Evolutionary conservation across 306 rosid species (phyloP).

Genomic region (Vicia faba): DNA sequence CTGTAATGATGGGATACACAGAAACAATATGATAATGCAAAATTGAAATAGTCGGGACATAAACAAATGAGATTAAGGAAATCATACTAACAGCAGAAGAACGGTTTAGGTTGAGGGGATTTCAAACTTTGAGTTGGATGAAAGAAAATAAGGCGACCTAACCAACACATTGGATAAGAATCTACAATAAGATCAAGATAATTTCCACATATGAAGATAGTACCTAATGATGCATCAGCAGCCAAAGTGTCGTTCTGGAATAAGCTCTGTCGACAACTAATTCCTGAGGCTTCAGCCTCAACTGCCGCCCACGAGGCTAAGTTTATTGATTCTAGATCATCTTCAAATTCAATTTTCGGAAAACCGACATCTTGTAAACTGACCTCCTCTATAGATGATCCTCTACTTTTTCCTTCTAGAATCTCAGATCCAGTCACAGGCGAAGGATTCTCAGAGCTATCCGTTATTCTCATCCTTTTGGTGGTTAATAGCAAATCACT

Average conservation of each 20-base stretch:
- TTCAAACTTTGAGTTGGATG: conserved; percentile 38
- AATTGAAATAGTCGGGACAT: background rate
- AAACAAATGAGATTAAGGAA: conserved; percentile 13
- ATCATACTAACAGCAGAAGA: conserved; percentile 41
- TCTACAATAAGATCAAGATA: conserved; percentile 32
- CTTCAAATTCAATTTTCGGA: conserved; percentile 5
- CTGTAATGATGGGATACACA: conserved; percentile 21
- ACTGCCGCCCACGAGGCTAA: conserved; percentile 19
- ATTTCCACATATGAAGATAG: conserved; percentile 5
- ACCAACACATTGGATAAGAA: conserved; percentile 34
- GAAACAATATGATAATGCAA: background rate
- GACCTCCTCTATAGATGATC: background rate
- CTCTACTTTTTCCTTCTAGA: conserved; percentile 20
- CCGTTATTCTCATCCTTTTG: conserved; percentile 34
- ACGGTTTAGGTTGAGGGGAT: conserved; percentile 8
- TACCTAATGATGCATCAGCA: conserved; percentile 24
- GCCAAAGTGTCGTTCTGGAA: conserved; percentile 23
- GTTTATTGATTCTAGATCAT: conserved; percentile 15
- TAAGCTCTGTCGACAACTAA: background rate
- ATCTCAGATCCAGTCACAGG: background rate
- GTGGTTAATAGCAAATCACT: background rate
- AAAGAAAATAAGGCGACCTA: conserved; percentile 41
- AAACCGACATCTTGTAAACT: background rate
- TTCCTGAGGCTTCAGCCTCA: conserved; percentile 27
- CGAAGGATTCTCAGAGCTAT: background rate